phyloP scores from a whole-genome alignment of 306 rosid species.

The Vigna nakashimae region DNA sequence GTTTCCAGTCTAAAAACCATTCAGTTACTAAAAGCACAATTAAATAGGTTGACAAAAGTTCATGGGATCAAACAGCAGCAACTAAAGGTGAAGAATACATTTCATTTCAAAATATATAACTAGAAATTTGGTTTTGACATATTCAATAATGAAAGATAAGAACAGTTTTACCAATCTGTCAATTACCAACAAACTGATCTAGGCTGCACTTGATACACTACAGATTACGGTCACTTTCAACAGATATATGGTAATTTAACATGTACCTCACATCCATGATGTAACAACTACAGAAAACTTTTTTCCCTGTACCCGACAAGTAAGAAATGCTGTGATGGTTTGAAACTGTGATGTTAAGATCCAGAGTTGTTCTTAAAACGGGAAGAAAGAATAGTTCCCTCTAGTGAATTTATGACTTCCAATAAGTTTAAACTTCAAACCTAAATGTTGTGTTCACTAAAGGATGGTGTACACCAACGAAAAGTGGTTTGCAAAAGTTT shows the following conservation, averaged over 20 bases:
- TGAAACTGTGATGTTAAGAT: neutral
- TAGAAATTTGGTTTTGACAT: slow-evolving; percentile 18
- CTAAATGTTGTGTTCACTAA: too few relatives aligned
- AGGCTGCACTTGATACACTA: slow-evolving; percentile 20
- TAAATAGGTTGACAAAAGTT: slow-evolving; percentile 27
- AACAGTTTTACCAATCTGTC: slow-evolving; percentile 6
- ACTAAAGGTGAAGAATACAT: slow-evolving; percentile 20
- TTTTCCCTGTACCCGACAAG: neutral
- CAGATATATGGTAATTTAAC: slow-evolving; percentile 1
- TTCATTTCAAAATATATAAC: slow-evolving; percentile 17
- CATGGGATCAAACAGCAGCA: slow-evolving; percentile 26
- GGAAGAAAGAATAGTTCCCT: too few relatives aligned
- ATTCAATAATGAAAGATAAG: slow-evolving; percentile 9
- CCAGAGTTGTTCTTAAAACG: too few relatives aligned
- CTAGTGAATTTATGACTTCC: too few relatives aligned
- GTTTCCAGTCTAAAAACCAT: slow-evolving; percentile 78
- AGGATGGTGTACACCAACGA: too few relatives aligned
- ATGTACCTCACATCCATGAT: slow-evolving; percentile 5
- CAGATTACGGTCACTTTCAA: slow-evolving; percentile 32
- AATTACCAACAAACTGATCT: slow-evolving; percentile 18
- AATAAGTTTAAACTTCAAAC: too few relatives aligned
- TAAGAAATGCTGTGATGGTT: neutral
- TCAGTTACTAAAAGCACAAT: slow-evolving; percentile 39
- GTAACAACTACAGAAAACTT: neutral
- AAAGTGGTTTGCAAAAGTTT: too few relatives aligned